A percentile compares a stretch with the other conserved stretches of the same genome.
phyloP scores from a whole-genome alignment of 305 asterid species.

The Withania somnifera region DNA sequence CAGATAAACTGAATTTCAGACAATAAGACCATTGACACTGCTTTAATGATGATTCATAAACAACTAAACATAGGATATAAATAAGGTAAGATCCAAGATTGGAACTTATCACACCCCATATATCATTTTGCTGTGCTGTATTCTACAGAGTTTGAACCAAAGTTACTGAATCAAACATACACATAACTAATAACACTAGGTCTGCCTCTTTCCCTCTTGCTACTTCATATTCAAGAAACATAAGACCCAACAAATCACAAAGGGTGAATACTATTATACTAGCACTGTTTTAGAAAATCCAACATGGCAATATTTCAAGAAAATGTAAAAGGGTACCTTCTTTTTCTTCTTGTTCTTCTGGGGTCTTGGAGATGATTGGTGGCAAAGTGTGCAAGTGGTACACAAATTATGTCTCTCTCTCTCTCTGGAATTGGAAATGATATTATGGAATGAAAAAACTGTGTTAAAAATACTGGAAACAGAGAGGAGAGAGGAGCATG shows the following conservation, averaged over 20 bases:
- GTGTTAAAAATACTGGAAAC: not conserved
- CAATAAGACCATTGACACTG: not conserved
- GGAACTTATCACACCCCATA: not conserved
- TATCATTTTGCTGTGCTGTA: no score
- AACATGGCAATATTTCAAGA: not conserved
- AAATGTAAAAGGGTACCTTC: not conserved
- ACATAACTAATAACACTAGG: not conserved
- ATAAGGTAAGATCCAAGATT: not conserved
- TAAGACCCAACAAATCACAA: no score
- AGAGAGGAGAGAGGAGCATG: not conserved
- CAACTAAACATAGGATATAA: constrained; percentile 6
- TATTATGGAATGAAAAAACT: not conserved
- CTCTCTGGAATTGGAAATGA: constrained; percentile 1
- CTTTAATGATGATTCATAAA: not conserved
- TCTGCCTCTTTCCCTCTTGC: not conserved
- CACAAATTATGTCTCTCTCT: not conserved
- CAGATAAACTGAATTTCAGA: not conserved
- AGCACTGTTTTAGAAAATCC: not conserved
- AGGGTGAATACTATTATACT: not conserved
- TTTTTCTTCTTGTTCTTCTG: not conserved
- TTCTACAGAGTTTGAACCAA: not conserved
- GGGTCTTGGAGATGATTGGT: not conserved
- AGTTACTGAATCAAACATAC: not conserved
- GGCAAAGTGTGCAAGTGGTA: not conserved
- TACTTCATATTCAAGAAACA: not conserved